These are phyloP conservation scores for Hymenoscyphus scutula DNA, from an alignment of 2,329 filamentous ascomycete genomes.

Conservation along the genomic window DNA sequence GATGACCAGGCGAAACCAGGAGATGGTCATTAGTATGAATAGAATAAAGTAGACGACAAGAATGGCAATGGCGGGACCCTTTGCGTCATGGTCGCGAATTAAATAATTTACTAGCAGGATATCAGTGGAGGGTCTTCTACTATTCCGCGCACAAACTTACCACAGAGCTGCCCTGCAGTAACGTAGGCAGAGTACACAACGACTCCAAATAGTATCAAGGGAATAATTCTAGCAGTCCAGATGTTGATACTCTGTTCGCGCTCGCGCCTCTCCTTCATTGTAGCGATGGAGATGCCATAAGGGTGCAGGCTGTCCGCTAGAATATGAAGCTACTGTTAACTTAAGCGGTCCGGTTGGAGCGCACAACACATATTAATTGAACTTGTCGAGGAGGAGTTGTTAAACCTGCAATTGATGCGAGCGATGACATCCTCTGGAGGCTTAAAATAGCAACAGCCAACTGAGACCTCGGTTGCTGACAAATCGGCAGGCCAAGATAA, in stretches of 20 bases:
- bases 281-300: slow-evolving; percentile 7
- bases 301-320: background rate
- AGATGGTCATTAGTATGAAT: slow-evolving; percentile 60
- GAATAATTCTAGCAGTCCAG: slow-evolving; percentile 52
- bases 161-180: slow-evolving; percentile 63
- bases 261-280: slow-evolving; percentile 9
- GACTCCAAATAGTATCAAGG: slow-evolving; percentile 62
- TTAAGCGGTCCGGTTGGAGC: background rate
- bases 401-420: background rate
- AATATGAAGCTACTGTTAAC: background rate
- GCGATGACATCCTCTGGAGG: too few species aligned
- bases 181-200: slow-evolving; percentile 72
- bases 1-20: slow-evolving; percentile 70
- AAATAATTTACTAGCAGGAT: slow-evolving; percentile 65
- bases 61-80: slow-evolving; percentile 63
- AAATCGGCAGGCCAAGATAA: background rate
- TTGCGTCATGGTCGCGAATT: slow-evolving; percentile 46
- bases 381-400: background rate
- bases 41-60: slow-evolving; percentile 72
- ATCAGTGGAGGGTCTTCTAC: slow-evolving; percentile 17
- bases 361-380: background rate
- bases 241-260: slow-evolving; percentile 24
- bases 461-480: background rate
- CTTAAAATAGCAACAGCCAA: background rate
- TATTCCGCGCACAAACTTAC: slow-evolving; percentile 46